Conservation (phyloP, 352 stramenopile species). For the Phytopythium mirpurense region DNA sequence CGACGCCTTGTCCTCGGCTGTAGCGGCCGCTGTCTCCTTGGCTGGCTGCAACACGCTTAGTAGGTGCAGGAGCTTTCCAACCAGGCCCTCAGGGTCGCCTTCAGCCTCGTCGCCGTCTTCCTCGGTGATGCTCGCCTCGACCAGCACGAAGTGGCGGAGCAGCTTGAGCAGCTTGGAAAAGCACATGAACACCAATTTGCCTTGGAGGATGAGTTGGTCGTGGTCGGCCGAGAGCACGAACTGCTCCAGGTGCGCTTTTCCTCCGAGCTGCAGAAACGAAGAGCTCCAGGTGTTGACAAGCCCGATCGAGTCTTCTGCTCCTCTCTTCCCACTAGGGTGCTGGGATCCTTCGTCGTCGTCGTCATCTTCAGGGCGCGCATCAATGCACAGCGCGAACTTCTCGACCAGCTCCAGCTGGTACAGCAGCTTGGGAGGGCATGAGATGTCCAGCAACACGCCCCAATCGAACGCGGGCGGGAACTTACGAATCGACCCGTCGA, state of each 20-base stretch:
- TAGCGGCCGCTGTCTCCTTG: conserved; percentile 6
- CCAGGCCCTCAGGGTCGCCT: conserved; percentile 22
- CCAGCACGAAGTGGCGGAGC: conserved; percentile 60
- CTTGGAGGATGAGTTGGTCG: conserved; percentile 27
- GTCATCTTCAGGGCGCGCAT: conserved; percentile 17
- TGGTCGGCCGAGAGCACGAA: conserved; percentile 44
- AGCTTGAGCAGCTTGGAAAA: conserved; percentile 67
- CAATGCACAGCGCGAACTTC: conserved; percentile 43
- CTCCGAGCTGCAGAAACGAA: conserved; percentile 67
- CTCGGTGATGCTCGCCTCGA: conserved; percentile 32
- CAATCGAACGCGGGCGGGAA: conserved; percentile 41
- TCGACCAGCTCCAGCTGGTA: conserved; percentile 69
- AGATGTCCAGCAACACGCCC: conserved; percentile 49
- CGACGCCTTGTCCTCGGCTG: not conserved
- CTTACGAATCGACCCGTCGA: conserved; percentile 63
- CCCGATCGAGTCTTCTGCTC: conserved; percentile 27
- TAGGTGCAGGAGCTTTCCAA: conserved; percentile 37
- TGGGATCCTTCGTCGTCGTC: conserved; percentile 10
- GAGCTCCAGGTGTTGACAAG: conserved; percentile 45
- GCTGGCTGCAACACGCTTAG: conserved; percentile 27
- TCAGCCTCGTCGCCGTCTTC: conserved; percentile 18
- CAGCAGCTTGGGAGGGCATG: conserved; percentile 50
- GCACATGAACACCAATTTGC: conserved; percentile 55
- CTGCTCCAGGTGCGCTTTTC: conserved; percentile 39
- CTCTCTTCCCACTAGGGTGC: not conserved